Evolutionary conservation across 2,329 filamentous ascomycete genomes (phyloP).

Genomic region (Aspergillus tanneri): DNA sequence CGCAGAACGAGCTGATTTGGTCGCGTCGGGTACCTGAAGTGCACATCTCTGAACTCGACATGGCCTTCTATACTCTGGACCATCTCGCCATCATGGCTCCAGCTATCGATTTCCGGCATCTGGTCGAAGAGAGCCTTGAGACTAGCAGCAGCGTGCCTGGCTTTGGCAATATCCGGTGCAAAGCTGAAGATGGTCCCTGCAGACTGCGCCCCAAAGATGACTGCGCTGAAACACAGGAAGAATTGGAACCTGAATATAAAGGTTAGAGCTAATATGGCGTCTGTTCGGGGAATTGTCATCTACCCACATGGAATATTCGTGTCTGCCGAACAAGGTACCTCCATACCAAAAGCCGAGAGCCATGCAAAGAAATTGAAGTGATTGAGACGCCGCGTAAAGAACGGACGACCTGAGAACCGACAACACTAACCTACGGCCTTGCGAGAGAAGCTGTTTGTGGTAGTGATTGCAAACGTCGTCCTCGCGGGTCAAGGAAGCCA

Average conservation of each 20-base stretch:
- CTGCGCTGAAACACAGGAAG: conserved; percentile 47
- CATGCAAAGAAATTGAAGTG: conserved; percentile 20
- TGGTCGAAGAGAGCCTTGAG: conserved; percentile 69
- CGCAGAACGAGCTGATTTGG: conserved; percentile 89
- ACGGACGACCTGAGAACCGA: conserved; percentile 24
- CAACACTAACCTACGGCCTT: neutral
- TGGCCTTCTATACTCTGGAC: conserved; percentile 67
- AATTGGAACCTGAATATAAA: no score
- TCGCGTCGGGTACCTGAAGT: conserved; percentile 90
- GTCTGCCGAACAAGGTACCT: conserved; percentile 53
- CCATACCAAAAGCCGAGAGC: conserved; percentile 64
- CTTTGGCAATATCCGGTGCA: conserved; percentile 25
- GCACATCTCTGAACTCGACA: conserved; percentile 87
- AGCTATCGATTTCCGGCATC: conserved; percentile 76
- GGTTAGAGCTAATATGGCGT: no score
- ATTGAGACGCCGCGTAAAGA: conserved; percentile 29
- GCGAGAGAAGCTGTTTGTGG: neutral
- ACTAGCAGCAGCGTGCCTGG: conserved; percentile 39
- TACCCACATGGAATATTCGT: conserved; percentile 46
- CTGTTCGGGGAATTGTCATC: no score
- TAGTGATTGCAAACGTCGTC: neutral
- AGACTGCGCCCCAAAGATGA: conserved; percentile 37
- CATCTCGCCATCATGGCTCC: conserved; percentile 67
- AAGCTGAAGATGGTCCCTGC: conserved; percentile 33
- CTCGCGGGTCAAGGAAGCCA: conserved; percentile 26